Evolutionary conservation across 345 rosid genomes (phyloP), one percentile per base, ranked within the genome.

Genomic region (Rhizophora mangle): DNA sequence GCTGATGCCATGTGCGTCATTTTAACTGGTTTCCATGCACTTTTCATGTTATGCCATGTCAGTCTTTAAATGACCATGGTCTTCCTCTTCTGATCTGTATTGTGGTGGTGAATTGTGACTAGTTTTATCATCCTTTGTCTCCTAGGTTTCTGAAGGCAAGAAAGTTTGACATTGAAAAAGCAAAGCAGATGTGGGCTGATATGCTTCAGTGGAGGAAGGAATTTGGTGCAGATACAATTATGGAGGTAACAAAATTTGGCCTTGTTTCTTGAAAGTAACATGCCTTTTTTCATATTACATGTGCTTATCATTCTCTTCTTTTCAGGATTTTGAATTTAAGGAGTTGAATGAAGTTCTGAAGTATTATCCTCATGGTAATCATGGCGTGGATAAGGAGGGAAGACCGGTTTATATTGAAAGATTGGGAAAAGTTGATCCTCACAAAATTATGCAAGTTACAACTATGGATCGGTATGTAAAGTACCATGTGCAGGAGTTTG

Each of bases 331-430:
- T 65, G 97, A 92, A 75, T 96, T 92, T 69, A 79, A 79, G 67
- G 99, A 96, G 83, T 58, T 88, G 19, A 78, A 86, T 79, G 93
- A 96, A 72, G 99, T 96, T 68, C 52, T 90, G 68, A 85, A 77
- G 43, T 80, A 89, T 78, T 96, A 96, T 52, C 99, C 99, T 39
- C 98, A 96, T 60, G 90, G 94, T 70, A 77, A 96, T 83, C 99
- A 96, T 82, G 98, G 99, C 24, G 98, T 96, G 74, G 99, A 96
- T 76, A 96, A 83, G 80, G 97, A 92, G 81, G 99, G 99, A 6
- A 83, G 97, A 52, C 98, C 99, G 37, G 76, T 96, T 62, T 96
- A 96, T 79, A 86, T 96, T 49, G 99, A 96, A 81, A 86, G 97
- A 72, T 74, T 96, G 83, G 99, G 99, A 32, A 92, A 83, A 87